A percentile compares a stretch with the other conserved stretches of the same genome.
These are phyloP conservation scores for Curvularia verruculosa DNA, from an alignment of 2,329 filamentous ascomycete species.

Conservation along the genomic window DNA sequence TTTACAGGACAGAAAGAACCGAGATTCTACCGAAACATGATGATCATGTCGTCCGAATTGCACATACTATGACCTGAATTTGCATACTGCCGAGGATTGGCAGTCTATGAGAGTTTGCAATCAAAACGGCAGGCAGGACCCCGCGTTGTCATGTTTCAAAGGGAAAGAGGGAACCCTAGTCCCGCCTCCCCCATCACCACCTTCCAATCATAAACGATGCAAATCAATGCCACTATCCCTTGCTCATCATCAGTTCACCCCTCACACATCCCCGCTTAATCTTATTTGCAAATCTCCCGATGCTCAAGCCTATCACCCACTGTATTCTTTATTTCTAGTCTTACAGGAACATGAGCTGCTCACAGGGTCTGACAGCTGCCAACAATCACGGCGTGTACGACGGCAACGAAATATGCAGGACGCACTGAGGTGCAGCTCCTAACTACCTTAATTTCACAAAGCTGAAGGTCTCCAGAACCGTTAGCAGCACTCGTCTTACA, in stretches of 20 bases:
- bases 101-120: background rate
- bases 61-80: background rate
- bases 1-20: background rate
- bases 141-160: background rate
- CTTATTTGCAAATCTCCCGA: background rate
- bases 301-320: background rate
- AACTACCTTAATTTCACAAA: constrained; percentile 1
- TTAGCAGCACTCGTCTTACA: constrained; percentile 3
- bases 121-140: background rate
- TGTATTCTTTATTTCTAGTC: background rate
- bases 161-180: background rate
- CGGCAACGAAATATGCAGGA: constrained; percentile 3
- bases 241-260: background rate
- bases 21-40: background rate
- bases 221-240: background rate
- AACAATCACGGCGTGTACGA: background rate
- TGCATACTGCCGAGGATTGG: background rate
- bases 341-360: background rate
- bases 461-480: background rate
- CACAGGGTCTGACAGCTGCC: background rate
- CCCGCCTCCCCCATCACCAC: background rate
- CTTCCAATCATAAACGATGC: background rate
- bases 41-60: background rate
- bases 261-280: background rate
- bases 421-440: constrained; percentile 1